Percentiles rank a stretch among this genome's conserved stretches.
phyloP scores from a whole-genome alignment of 78 protist species.

The Cavenderia fasciculata region DNA sequence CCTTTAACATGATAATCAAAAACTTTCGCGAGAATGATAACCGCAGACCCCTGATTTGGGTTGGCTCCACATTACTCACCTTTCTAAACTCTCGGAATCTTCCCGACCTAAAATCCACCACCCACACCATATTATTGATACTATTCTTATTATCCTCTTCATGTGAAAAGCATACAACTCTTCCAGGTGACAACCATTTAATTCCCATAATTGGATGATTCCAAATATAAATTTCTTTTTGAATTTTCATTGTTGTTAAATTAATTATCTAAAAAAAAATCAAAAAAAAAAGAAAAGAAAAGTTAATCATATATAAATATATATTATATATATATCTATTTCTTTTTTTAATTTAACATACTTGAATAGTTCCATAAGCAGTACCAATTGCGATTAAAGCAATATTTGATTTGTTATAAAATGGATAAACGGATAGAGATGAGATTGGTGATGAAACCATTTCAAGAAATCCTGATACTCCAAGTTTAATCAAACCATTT shows the following conservation, averaged over 20 bases:
- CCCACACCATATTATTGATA: conserved; percentile 4
- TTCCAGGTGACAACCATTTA: conserved; percentile 61
- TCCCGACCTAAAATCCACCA: conserved; percentile 71
- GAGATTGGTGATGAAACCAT: conserved; percentile 39
- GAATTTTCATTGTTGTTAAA: conserved; percentile 28
- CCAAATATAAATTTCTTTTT: conserved; percentile 58
- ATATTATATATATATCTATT: too few species aligned
- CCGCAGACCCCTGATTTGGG: conserved; percentile 51
- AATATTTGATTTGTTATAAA: conserved; percentile 6
- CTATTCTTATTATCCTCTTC: conserved; percentile 23
- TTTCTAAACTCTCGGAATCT: conserved; percentile 48
- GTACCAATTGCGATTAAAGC: conserved; percentile 61
- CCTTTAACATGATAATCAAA: conserved; percentile 26
- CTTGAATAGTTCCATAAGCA: conserved; percentile 43
- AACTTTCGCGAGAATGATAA: conserved; percentile 49
- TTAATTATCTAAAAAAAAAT: too few species aligned
- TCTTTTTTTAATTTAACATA: too few species aligned
- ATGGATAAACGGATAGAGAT: conserved; percentile 61
- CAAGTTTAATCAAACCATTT: conserved; percentile 60
- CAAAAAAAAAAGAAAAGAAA: too few species aligned
- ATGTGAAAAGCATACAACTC: conserved; percentile 38
- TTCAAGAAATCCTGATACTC: conserved; percentile 30
- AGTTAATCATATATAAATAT: too few species aligned
- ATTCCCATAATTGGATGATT: conserved; percentile 32
- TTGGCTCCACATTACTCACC: conserved; percentile 26